phyloP scores from a whole-genome alignment of 2,329 filamentous ascomycete genomes.

The Verticillium dahliae region DNA sequence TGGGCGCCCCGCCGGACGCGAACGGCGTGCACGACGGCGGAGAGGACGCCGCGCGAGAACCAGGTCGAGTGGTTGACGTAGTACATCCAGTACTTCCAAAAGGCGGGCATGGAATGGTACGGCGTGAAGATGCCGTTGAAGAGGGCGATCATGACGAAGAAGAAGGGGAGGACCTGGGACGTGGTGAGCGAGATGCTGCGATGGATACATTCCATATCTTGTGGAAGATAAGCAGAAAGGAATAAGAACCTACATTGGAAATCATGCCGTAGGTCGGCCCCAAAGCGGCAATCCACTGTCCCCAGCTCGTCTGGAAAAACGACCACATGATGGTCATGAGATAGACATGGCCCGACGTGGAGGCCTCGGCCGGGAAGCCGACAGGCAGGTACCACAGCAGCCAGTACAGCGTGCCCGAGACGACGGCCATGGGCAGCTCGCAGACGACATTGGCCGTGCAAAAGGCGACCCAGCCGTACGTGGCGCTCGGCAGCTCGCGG shows the following conservation, averaged over 20 bases:
- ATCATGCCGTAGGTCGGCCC: constrained; percentile 75
- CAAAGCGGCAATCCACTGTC: constrained; percentile 80
- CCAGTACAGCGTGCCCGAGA: constrained; percentile 63
- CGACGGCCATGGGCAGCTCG: constrained; percentile 65
- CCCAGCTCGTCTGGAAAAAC: constrained; percentile 69
- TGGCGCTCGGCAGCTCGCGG: constrained; percentile 65
- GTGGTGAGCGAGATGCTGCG: not conserved
- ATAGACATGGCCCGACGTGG: constrained; percentile 67
- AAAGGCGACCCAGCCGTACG: constrained; percentile 75
- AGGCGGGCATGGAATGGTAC: constrained; percentile 25
- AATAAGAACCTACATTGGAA: constrained; percentile 45
- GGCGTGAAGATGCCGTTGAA: constrained; percentile 64
- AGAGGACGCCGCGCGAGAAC: constrained; percentile 7
- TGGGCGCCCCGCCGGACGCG: too few species aligned
- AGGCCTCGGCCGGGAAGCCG: constrained; percentile 59
- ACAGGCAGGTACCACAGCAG: constrained; percentile 71
- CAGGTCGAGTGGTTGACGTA: constrained; percentile 11
- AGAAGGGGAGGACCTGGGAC: constrained; percentile 59
- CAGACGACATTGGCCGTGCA: constrained; percentile 65
- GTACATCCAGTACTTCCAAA: constrained; percentile 30
- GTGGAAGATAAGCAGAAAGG: too few species aligned
- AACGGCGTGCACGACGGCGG: too few species aligned
- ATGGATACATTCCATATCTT: too few species aligned
- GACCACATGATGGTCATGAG: constrained; percentile 74
- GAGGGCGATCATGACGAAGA: constrained; percentile 69